Base-by-base conservation (phyloP, 495 filamentous ascomycete genomes). In the Peziza echinospora region DNA sequence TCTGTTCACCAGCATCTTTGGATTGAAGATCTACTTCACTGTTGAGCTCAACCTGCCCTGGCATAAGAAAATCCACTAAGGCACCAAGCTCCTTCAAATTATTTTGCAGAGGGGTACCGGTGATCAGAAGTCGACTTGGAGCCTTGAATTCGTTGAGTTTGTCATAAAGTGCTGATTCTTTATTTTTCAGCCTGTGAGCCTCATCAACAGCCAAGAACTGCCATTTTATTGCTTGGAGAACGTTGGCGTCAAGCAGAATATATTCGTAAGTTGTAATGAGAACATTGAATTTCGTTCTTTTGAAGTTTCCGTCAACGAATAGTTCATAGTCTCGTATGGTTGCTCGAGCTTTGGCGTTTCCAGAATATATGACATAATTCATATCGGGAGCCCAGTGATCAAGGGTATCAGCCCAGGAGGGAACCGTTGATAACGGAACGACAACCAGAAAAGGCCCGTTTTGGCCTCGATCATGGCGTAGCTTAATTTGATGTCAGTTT, bases 371-470 rank as follows among this genome's bases (percentile, higher is more conserved):
- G 45, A 99, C 82, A 62, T 93, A 96, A 60, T 99, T 96, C 48
- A 96, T 56, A 55, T 96, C 89, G 0, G 89, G 89, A 5, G 89
- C 78, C 89, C 89, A 99, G 49, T 82, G 65, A 58, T 94, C 89
- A 62, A 99, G 91, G 0, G 89, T 99, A 52, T 96, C 91, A 7
- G 82, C 85, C 89, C 89, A 99, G 9, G 89, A 82, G 8, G 89
- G 86, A 63, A 99, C 87, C 16, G 91, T 93, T 19, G 86, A 93
- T 23, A 96, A 68, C 2, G 89, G 89, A 10, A 93, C 89, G 21
- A 99, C 83, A 37, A 93, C 84, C 26, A 99, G 71, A 62, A 94
- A 96, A 0, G 89, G 89, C 0, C 89, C 89, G 63, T 96, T 77
- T 56, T 96, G 91, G 42, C 69, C 68, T 47, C 87, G 69, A 39